These are phyloP conservation scores for Thuidium tamariscinum DNA, from an alignment of 225 moss, liverwort and hornwort species.

Conservation along the genomic window DNA sequence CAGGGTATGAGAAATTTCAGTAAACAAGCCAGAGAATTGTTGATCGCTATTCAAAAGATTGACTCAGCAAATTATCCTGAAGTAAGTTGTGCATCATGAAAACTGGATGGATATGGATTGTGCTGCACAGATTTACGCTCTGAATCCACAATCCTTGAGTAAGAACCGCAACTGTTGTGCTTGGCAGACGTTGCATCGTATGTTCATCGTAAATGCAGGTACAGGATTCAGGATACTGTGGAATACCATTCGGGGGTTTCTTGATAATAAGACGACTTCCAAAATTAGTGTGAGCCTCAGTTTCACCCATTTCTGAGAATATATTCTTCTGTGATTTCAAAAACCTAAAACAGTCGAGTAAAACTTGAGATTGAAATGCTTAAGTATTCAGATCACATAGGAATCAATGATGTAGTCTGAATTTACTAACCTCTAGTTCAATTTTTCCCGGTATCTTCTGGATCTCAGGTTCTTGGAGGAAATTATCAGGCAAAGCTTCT, in stretches of 20 bases:
- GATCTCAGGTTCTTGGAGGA: constrained; percentile 66
- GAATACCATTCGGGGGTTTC: constrained; percentile 65
- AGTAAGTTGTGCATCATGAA: constrained; percentile 27
- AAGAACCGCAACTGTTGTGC: constrained; percentile 12
- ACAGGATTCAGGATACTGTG: constrained; percentile 70
- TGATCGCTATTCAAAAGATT: constrained; percentile 81
- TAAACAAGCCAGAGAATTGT: constrained; percentile 74
- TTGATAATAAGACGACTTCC: constrained; percentile 67
- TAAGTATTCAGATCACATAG: not conserved
- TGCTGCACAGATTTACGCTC: not conserved
- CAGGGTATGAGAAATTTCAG: constrained; percentile 82
- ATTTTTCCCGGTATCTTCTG: not conserved
- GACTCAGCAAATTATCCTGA: constrained; percentile 95
- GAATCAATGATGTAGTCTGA: not conserved
- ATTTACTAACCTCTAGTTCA: not conserved
- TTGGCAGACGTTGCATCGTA: constrained; percentile 71
- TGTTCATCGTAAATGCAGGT: constrained; percentile 92
- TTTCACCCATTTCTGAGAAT: not conserved
- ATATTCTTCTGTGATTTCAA: not conserved
- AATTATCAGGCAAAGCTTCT: constrained; percentile 67
- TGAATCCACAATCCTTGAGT: not conserved
- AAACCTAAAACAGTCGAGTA: not conserved
- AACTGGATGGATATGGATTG: not conserved
- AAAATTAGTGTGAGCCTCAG: constrained; percentile 60
- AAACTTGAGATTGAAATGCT: not conserved